Base-by-base conservation (phyloP, 1,284 basidiomycete genomes). In the Fomitopsis palustris region DNA sequence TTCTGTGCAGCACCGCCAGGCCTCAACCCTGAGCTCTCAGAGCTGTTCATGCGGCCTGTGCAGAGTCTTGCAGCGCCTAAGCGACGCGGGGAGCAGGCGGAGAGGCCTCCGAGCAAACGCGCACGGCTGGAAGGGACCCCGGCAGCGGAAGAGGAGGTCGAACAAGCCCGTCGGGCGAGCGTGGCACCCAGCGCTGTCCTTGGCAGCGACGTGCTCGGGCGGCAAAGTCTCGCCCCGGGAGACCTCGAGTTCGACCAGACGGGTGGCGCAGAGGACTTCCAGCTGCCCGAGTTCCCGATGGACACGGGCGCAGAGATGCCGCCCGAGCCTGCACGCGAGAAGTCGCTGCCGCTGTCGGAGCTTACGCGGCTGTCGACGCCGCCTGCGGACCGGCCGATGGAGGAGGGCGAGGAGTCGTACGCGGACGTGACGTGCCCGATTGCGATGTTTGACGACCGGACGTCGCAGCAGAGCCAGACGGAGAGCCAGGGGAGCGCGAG, bases 1-100 rank as follows among this genome's bases (percentile, higher is more conserved):
- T 87, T 95, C 71, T 92, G 84, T 66, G 90, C 88, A 49, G 94
- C 88, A 0, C 92, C 93, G 12, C 86, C 87, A 12, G 92, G 92
- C 2, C 76, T 95, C 27, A 85, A 87, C 0, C 89, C 92, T 0
- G 92, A 96, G 72, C 80, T 98, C 9, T 81, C 83, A 0, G 84
- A 90, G 49, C 62, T 97, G 55, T 96, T 96, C 76, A 81, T 91
- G 74, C 88, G 92, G 55, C 92, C 92, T 23, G 65, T 85, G 10
- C 77, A 74, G 54, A 77, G 74, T 21, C 72, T 78, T 14, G 61
- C 70, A 54, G 75, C 61, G 52, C 73, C 73, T 57, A 86, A 88
- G 47, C 83, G 86, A 58, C 78, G 85, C 27, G 65, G 61, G 10
- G 59, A 56, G 39, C 56, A 69, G 33, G 64, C 66, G 21, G 58